Conservation (phyloP, 306 rosid species). For the Rosa lucieae region DNA sequence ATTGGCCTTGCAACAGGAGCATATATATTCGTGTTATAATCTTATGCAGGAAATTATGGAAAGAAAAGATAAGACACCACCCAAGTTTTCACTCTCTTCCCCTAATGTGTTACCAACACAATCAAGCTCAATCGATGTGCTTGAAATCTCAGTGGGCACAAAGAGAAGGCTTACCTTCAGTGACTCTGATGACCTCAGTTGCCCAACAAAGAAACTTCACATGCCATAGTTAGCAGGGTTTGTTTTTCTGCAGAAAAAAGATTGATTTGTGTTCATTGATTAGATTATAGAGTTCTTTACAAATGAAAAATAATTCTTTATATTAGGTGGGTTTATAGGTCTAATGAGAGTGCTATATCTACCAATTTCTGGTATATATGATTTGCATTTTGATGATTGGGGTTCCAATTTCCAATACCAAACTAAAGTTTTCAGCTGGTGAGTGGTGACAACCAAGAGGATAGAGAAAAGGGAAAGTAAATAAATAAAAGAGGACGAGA, state of each 20-base stretch:
- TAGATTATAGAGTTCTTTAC: constrained; percentile 43
- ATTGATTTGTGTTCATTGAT: constrained; percentile 49
- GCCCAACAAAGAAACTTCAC: constrained; percentile 44
- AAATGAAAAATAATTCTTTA: constrained; percentile 34
- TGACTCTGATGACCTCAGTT: constrained; percentile 46
- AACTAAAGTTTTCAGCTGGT: constrained; percentile 40
- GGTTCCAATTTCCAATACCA: constrained; percentile 60
- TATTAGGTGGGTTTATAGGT: constrained; percentile 43
- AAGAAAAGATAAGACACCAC: constrained; percentile 52
- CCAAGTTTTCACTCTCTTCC: constrained; percentile 29
- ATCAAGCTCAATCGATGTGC: constrained; percentile 40
- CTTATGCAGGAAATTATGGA: constrained; percentile 53
- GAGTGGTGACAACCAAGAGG: constrained; percentile 48
- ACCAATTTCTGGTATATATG: constrained; percentile 48
- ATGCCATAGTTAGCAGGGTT: constrained; percentile 36
- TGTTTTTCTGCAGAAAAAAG: constrained; percentile 25
- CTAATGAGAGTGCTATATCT: constrained; percentile 42
- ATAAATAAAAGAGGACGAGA: constrained; percentile 42
- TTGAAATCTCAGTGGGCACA: constrained; percentile 47
- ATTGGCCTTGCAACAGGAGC: constrained; percentile 58
- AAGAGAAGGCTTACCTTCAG: constrained; percentile 77
- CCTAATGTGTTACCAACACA: constrained; percentile 39
- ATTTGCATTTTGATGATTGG: constrained; percentile 62
- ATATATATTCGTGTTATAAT: constrained; percentile 58
- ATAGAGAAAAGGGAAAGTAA: constrained; percentile 45